A percentile compares a stretch with the other conserved stretches of the same genome.
Evolutionary conservation across 2,329 filamentous ascomycete genomes (phyloP).

Genomic region (Davidsoniella virescens): DNA sequence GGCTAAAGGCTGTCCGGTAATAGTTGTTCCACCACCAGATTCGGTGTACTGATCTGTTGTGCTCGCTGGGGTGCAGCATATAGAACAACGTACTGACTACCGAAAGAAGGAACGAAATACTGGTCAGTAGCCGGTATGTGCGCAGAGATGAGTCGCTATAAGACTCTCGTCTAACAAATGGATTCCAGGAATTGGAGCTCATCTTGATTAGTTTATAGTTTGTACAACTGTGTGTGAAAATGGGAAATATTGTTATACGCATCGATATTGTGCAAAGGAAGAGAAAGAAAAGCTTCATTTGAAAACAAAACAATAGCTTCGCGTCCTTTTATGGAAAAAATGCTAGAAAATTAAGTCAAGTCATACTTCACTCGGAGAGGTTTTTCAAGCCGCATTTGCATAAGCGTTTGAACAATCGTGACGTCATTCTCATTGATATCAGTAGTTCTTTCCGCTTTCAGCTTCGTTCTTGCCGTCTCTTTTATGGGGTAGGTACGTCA

Average conservation of each 20-base stretch:
- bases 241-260: neutral
- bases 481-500: no score
- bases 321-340: neutral
- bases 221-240: no score
- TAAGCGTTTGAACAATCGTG: no score
- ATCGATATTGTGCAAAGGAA: neutral
- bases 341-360: no score
- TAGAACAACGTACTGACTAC: constrained; percentile 62
- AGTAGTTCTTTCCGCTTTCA: no score
- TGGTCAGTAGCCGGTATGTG: constrained; percentile 60
- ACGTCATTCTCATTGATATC: no score
- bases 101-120: constrained; percentile 58
- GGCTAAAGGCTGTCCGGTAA: constrained; percentile 55
- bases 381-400: no score
- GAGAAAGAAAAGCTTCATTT: no score
- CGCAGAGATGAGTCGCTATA: constrained; percentile 45
- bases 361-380: no score
- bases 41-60: constrained; percentile 42
- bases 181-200: constrained; percentile 39
- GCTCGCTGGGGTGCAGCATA: constrained; percentile 39
- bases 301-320: neutral
- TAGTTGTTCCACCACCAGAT: constrained; percentile 61
- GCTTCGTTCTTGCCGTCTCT: no score
- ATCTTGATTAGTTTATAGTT: neutral
- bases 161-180: constrained; percentile 55